Evolutionary conservation across 495 filamentous ascomycete species (phyloP), one percentile per base, ranked within the genome.

Genomic region (Lophiotrema nucula): DNA sequence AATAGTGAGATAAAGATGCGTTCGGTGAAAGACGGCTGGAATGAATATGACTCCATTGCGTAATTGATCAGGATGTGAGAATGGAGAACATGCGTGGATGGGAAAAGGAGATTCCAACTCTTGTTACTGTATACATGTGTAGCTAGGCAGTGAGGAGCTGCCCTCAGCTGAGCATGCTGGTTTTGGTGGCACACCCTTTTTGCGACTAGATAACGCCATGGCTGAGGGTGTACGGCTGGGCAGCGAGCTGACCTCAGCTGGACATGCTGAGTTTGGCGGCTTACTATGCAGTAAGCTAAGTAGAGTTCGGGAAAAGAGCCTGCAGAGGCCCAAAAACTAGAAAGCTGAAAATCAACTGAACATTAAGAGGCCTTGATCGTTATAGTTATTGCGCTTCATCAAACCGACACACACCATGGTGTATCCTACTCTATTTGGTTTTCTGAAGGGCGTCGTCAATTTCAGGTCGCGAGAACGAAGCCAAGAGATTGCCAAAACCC

Each of bases 1-100:
- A 73, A 76, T 18, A 70, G 33, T 16, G 47, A 41, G 33, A 75
- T 64, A 15, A 64, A 43, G 18, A 48, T 38, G 23, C 38, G 43
- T 25, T 56, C 26, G 38, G 44, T 31, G 53, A 62, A 41, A 39
- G 48, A 54, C 31, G 43, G 56, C 33, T 41, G 48, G 48, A 52
- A 52, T 25, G 48, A 52, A 41, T 52, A 52, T 52, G 33, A 52
- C 19, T 52, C 48, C 48, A 39, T 52, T 52, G 16, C 48, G 33
- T 52, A 52, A 52, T 52, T 52, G 48, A 23, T 41, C 48, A 52
- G 33, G 48, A 52, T 52, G 48, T 38, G 48, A 52, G 18, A 52
- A 52, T 52, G 48, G 33, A 52, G 21, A 52, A 41, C 22, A 41
- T 35, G 8, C 8, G 10, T 41, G 28, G 48, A 41, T 41, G 22